These are phyloP conservation scores for Lathyrus sativus DNA, from an alignment of 306 rosid species.

Conservation along the genomic window DNA sequence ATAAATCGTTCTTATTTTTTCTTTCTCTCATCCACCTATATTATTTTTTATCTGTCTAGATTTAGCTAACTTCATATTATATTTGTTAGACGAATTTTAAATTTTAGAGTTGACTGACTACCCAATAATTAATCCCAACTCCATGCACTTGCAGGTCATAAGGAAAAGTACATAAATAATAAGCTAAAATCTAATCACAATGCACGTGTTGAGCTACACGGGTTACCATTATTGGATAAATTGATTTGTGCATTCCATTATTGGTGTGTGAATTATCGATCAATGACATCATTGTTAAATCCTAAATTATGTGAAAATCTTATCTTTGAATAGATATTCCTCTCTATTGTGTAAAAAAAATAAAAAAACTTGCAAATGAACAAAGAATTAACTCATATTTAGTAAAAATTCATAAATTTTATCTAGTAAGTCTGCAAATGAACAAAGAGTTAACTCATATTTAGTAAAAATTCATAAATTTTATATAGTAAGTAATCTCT, in stretches of 20 bases:
- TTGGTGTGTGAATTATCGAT: background rate
- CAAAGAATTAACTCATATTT: background rate
- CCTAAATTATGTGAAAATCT: background rate
- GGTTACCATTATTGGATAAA: background rate
- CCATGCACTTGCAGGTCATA: background rate
- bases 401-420: no score
- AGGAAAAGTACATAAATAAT: background rate
- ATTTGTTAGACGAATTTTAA: background rate
- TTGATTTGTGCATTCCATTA: background rate
- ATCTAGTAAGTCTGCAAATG: no score
- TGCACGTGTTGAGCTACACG: conserved; percentile 6
- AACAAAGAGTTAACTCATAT: no score
- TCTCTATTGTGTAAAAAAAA: background rate
- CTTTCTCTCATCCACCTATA: no score
- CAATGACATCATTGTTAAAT: conserved; percentile 1
- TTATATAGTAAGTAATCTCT: no score
- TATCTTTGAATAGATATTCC: background rate
- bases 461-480: no score
- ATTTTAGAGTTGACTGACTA: background rate
- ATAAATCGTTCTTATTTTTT: no score
- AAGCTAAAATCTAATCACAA: background rate
- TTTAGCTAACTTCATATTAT: no score
- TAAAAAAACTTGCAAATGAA: background rate
- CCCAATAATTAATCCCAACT: background rate
- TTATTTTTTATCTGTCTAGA: no score